Conservation (phyloP, 805 yeast species). For the Suhomyces prunicola region DNA sequence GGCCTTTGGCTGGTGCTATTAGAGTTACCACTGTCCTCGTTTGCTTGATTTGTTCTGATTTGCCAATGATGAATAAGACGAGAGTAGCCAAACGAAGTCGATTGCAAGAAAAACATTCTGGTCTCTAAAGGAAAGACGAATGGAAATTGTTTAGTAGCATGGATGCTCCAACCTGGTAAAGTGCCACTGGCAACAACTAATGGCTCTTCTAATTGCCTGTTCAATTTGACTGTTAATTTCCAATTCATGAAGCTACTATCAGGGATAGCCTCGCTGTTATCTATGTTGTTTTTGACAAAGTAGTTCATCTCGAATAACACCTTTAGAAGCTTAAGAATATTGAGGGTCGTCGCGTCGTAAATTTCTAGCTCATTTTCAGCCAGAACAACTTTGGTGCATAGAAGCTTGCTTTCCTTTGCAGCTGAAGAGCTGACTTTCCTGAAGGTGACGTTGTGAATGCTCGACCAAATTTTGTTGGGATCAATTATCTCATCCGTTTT, state of each 20-base stretch:
- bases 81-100: slow-evolving; percentile 89
- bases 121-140: slow-evolving; percentile 84
- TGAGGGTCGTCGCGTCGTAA: slow-evolving; percentile 29
- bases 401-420: slow-evolving; percentile 7
- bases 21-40: slow-evolving; percentile 25
- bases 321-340: slow-evolving; percentile 48
- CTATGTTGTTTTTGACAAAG: slow-evolving; percentile 16
- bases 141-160: slow-evolving; percentile 69
- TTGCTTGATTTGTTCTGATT: slow-evolving; percentile 37
- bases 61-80: slow-evolving; percentile 80
- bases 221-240: slow-evolving; percentile 80
- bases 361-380: slow-evolving; percentile 19
- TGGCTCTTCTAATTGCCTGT: slow-evolving; percentile 86
- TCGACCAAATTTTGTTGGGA: slow-evolving; percentile 54
- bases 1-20: slow-evolving; percentile 17
- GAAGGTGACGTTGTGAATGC: slow-evolving; percentile 51
- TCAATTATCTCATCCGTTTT: slow-evolving; percentile 41
- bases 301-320: slow-evolving; percentile 42
- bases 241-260: slow-evolving; percentile 57
- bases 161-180: slow-evolving; percentile 80
- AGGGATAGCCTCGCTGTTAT: slow-evolving; percentile 11
- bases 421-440: slow-evolving; percentile 22
- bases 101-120: slow-evolving; percentile 70
- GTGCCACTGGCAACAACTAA: slow-evolving; percentile 82
- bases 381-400: slow-evolving; percentile 6